phyloP scores from a whole-genome alignment of 2,329 filamentous ascomycete genomes.

The Hypoxylon sp. region DNA sequence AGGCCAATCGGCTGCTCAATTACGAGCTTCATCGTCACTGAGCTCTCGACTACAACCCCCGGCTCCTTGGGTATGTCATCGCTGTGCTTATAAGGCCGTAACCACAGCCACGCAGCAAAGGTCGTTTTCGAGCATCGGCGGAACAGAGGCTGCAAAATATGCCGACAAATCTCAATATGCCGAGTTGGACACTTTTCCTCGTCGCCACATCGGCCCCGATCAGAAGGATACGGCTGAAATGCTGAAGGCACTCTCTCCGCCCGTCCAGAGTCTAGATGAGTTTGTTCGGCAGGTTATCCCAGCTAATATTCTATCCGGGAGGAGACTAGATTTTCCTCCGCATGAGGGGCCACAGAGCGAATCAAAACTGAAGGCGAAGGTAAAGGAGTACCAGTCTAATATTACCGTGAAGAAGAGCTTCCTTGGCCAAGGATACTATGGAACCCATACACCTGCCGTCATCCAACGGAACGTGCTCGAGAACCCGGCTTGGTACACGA shows the following conservation, averaged over 20 bases:
- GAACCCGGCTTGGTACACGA: conserved; percentile 97
- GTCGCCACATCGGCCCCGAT: conserved; percentile 89
- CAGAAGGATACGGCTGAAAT: conserved; percentile 78
- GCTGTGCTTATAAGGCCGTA: conserved; percentile 36
- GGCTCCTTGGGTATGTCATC: conserved; percentile 44
- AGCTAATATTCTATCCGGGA: conserved; percentile 78
- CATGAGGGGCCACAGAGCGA: conserved; percentile 67
- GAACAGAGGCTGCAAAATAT: conserved; percentile 19
- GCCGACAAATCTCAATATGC: conserved; percentile 42
- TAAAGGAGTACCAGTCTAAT: conserved; percentile 56
- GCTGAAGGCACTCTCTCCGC: conserved; percentile 83
- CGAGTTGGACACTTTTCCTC: conserved; percentile 75
- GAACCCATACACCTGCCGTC: conserved; percentile 86
- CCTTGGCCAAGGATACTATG: conserved; percentile 90
- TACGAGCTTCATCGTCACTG: conserved; percentile 44
- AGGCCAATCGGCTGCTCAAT: conserved; percentile 49
- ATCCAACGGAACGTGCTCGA: conserved; percentile 94
- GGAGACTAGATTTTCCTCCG: conserved; percentile 69
- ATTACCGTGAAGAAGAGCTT: conserved; percentile 64
- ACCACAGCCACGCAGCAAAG: conserved; percentile 30
- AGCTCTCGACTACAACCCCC: conserved; percentile 36
- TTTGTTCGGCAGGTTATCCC: conserved; percentile 90
- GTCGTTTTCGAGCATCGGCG: conserved; percentile 35
- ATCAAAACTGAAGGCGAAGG: conserved; percentile 61
- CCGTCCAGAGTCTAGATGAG: conserved; percentile 78